These are phyloP conservation scores for Henckelia pumila DNA, from an alignment of 257 asterid genomes.

Conservation along the genomic window DNA sequence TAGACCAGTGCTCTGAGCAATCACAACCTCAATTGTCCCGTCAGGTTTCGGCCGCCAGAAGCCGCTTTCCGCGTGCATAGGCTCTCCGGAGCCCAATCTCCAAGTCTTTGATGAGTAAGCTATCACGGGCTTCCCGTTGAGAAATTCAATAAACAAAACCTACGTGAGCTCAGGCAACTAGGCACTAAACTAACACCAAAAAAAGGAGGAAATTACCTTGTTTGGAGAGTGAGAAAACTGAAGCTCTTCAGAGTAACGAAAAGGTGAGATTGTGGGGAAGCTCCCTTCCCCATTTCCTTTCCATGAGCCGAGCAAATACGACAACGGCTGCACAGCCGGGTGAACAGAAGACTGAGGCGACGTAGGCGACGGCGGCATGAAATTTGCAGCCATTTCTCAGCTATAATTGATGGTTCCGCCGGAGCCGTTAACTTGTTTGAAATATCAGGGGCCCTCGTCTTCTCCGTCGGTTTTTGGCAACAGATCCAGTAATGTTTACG, in stretches of 20 bases:
- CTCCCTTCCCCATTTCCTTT: conserved; percentile 58
- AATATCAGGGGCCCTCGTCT: background rate
- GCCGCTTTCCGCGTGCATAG: conserved; percentile 79
- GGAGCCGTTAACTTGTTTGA: background rate
- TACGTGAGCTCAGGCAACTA: background rate
- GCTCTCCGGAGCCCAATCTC: conserved; percentile 55
- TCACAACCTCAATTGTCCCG: conserved; percentile 62
- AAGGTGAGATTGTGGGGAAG: conserved; percentile 63
- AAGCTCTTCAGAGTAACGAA: conserved; percentile 57
- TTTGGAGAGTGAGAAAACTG: conserved; percentile 53
- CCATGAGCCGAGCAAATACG: conserved; percentile 64
- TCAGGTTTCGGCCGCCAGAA: conserved; percentile 65
- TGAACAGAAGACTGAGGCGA: conserved; percentile 33
- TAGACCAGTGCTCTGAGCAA: conserved; percentile 80
- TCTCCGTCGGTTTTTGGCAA: conserved; percentile 5
- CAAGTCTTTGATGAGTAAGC: conserved; percentile 70
- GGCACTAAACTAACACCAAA: background rate
- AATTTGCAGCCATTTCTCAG: conserved; percentile 25
- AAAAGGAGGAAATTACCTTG: conserved; percentile 36
- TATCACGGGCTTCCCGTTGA: conserved; percentile 61
- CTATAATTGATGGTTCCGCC: background rate
- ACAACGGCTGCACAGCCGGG: conserved; percentile 49
- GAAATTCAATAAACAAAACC: background rate
- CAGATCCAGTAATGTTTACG: background rate
- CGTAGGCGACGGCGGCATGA: conserved; percentile 11